Percentiles rank a stretch among this genome's conserved stretches.
Evolutionary conservation across 768 basidiomycete species (phyloP).

Genomic region (Naematelia aurantialba): DNA sequence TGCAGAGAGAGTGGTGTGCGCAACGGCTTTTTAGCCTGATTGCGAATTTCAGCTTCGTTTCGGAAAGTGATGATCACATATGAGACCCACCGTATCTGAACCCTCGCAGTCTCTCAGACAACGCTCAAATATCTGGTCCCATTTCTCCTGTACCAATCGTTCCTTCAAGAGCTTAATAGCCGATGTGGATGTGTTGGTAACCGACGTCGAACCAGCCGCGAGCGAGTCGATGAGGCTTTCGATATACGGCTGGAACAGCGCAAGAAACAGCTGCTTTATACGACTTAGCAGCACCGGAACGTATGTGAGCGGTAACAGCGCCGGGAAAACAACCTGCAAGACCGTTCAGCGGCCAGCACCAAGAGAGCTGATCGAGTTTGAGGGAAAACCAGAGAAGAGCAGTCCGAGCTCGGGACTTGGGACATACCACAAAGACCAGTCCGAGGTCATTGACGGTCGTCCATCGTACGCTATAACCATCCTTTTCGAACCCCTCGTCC

Average conservation of each 20-base stretch:
- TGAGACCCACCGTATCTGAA: slow-evolving; percentile 1
- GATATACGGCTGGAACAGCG: slow-evolving; percentile 79
- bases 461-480: slow-evolving; percentile 92
- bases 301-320: slow-evolving; percentile 89
- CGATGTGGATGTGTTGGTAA: slow-evolving; percentile 15
- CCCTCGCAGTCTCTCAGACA: slow-evolving; percentile 41
- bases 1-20: slow-evolving; percentile 28
- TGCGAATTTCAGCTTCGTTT: background rate
- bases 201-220: slow-evolving; percentile 21
- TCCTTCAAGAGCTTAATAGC: slow-evolving; percentile 28
- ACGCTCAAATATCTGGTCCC: slow-evolving; percentile 44
- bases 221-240: slow-evolving; percentile 77
- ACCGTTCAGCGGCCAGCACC: background rate
- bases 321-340: slow-evolving; percentile 84
- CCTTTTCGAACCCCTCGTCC: slow-evolving; percentile 83
- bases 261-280: slow-evolving; percentile 78
- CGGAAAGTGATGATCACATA: background rate
- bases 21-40: slow-evolving; percentile 18
- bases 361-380: background rate
- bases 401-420: too few relatives aligned
- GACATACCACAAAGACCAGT: slow-evolving; percentile 87
- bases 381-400: slow-evolving; percentile 12
- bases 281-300: slow-evolving; percentile 80
- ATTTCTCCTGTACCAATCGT: slow-evolving; percentile 36
- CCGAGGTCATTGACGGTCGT: slow-evolving; percentile 91